Evolutionary conservation across 2,329 filamentous ascomycete genomes (phyloP), one percentile per base, ranked within the genome.

Genomic region (Sporothrix phasma): DNA sequence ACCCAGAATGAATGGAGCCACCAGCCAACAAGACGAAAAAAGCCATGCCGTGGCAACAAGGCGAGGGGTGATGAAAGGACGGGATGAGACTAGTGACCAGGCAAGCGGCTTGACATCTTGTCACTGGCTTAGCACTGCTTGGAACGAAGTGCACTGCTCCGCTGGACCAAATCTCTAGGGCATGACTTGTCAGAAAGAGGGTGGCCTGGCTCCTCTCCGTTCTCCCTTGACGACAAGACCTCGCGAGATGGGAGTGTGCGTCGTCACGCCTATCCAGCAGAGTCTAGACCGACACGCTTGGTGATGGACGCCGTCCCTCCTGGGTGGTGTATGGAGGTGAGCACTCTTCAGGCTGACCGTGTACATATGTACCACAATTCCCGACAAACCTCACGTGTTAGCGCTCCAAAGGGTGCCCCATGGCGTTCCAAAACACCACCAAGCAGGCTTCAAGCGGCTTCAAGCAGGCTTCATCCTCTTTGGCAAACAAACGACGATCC

Each of bases 371-470:
- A 15, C 49, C 37, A 37, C 7, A 78, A 75, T 76, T 81, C 66
- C 81, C 79, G 1, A 75, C 79, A 54, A 73, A 84, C 69, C 71
- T 83, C n/a, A 70, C 71, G 19, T 83, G 83, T 71, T 84, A 81
- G 81, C 75, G 81, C 60, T 76, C 78, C 53, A 79, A 83, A 66
- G 77, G 78, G 0, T 84, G 83, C 66, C 78, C 75, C 7, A 75
- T 84, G 39, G 71, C 73, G 3, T 84, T 84, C 67, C 81, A 84
- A 68, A 84, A 84, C 68, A n/a, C n/a, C 82, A 84, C 67, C 72
- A 71, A n/a, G 81, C 81, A 0, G 77, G 78, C 17, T 81, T 84
- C 65, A 68, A n/a, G n/a, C n/a, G n/a, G n/a, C 82, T 84, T 67
- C 72, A 71, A n/a, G 81, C 81, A 0, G 77, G 78, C 17, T 81